Conservation (phyloP, 805 yeast species). For the Nakazawaea populi region DNA sequence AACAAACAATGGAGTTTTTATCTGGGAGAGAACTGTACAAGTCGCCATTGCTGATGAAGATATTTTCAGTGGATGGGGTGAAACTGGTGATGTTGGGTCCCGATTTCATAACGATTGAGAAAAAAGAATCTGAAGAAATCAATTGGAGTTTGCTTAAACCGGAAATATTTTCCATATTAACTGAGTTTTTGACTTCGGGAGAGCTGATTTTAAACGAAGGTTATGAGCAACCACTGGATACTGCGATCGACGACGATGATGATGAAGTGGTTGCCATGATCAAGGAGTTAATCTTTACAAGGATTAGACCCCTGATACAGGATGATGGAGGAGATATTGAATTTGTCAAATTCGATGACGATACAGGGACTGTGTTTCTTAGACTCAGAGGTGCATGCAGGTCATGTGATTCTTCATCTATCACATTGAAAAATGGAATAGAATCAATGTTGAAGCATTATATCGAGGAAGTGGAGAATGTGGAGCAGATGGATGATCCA, state of each 20-base stretch:
- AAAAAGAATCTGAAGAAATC: conserved; percentile 33
- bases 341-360: conserved; percentile 79
- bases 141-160: conserved; percentile 62
- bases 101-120: conserved; percentile 80
- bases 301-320: conserved; percentile 95
- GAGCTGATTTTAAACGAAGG: conserved; percentile 45
- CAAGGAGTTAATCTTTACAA: conserved; percentile 85
- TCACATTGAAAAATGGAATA: conserved; percentile 91
- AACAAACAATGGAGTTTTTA: conserved; percentile 65
- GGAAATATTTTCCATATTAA: conserved; percentile 53
- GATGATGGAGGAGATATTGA: conserved; percentile 98
- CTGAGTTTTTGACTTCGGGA: conserved; percentile 51
- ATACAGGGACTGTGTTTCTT: conserved; percentile 80
- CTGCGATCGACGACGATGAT: conserved; percentile 52
- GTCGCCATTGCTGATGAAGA: conserved; percentile 72
- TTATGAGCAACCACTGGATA: conserved; percentile 22
- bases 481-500: conserved; percentile 81
- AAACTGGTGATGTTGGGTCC: conserved; percentile 74
- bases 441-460: conserved; percentile 97
- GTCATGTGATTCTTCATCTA: conserved; percentile 84
- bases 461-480: conserved; percentile 90
- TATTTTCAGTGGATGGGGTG: conserved; percentile 73
- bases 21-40: conserved; percentile 69
- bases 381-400: conserved; percentile 95
- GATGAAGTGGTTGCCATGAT: conserved; percentile 83